Conservation (phyloP, 2,329 filamentous ascomycete species). For the Neospermospora avenae region DNA sequence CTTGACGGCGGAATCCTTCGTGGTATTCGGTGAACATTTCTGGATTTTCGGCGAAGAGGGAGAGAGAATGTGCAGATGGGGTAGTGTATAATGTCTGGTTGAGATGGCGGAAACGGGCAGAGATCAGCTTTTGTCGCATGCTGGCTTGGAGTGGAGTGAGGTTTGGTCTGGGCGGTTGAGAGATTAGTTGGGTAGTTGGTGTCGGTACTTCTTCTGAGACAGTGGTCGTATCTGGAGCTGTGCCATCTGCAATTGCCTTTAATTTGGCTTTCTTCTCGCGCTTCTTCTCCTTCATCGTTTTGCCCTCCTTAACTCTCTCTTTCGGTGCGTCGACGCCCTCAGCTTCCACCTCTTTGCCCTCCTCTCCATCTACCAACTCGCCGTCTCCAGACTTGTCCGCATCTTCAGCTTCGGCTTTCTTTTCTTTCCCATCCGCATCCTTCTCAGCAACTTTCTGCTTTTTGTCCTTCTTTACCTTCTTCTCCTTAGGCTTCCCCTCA, state of each 20-base stretch:
- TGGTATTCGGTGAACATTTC: slow-evolving; percentile 97
- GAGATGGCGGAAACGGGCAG: slow-evolving; percentile 92
- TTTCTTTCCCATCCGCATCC: slow-evolving; percentile 32
- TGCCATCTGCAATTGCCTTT: slow-evolving; percentile 10
- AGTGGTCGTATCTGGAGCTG: slow-evolving; percentile 1
- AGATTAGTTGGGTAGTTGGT: slow-evolving; percentile 36
- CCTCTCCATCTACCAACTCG: not conserved
- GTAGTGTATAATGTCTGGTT: slow-evolving; percentile 96
- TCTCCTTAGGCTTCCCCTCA: slow-evolving; percentile 56
- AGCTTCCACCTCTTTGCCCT: not conserved
- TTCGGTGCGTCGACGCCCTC: slow-evolving; percentile 10
- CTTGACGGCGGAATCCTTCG: slow-evolving; percentile 91
- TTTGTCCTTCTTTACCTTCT: slow-evolving; percentile 27
- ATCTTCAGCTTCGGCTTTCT: slow-evolving; percentile 11
- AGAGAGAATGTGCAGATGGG: slow-evolving; percentile 77
- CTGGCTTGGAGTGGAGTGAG: slow-evolving; percentile 89
- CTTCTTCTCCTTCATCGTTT: slow-evolving; percentile 39
- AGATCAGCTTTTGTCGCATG: slow-evolving; percentile 93
- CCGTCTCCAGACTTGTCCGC: slow-evolving; percentile 20
- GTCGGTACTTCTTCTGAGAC: slow-evolving; percentile 3
- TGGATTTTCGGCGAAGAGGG: slow-evolving; percentile 78
- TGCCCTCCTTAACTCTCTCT: slow-evolving; percentile 32
- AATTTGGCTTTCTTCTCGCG: slow-evolving; percentile 32
- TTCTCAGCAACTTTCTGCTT: slow-evolving; percentile 26
- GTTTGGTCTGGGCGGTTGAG: slow-evolving; percentile 45